Conservation (phyloP, 2,329 filamentous ascomycete species). For the Xylaria multiplex region DNA sequence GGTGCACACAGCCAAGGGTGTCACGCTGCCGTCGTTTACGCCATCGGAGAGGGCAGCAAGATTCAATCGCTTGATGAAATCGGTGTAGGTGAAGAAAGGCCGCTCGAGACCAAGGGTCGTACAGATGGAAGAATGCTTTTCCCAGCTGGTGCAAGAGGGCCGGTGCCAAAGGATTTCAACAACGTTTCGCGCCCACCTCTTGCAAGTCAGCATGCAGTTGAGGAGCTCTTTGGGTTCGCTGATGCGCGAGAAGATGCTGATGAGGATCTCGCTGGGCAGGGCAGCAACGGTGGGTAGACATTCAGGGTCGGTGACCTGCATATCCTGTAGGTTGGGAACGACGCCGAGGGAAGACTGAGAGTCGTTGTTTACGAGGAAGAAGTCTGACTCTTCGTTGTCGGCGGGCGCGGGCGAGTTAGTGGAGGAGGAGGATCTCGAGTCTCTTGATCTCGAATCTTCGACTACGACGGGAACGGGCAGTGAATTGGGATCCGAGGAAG, state of each 20-base stretch:
- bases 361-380: constrained; percentile 88
- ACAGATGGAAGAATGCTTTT: constrained; percentile 82
- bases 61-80: constrained; percentile 92
- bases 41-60: constrained; percentile 78
- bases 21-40: constrained; percentile 89
- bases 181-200: constrained; percentile 89
- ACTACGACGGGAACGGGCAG: constrained; percentile 39
- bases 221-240: constrained; percentile 79
- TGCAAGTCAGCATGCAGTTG: constrained; percentile 92
- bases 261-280: constrained; percentile 93
- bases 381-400: constrained; percentile 93
- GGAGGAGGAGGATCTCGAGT: constrained; percentile 71
- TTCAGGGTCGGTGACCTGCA: constrained; percentile 72
- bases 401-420: constrained; percentile 79
- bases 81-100: constrained; percentile 89
- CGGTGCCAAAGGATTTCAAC: constrained; percentile 96
- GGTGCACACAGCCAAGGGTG: constrained; percentile 84
- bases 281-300: constrained; percentile 83
- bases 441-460: constrained; percentile 57
- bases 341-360: constrained; percentile 91
- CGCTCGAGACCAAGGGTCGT: constrained; percentile 75
- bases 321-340: constrained; percentile 75
- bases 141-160: constrained; percentile 88
- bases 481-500: constrained; percentile 30
- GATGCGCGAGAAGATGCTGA: constrained; percentile 89